These are phyloP conservation scores for Podospora conica DNA, from an alignment of 495 filamentous ascomycete genomes.

Conservation along the genomic window DNA sequence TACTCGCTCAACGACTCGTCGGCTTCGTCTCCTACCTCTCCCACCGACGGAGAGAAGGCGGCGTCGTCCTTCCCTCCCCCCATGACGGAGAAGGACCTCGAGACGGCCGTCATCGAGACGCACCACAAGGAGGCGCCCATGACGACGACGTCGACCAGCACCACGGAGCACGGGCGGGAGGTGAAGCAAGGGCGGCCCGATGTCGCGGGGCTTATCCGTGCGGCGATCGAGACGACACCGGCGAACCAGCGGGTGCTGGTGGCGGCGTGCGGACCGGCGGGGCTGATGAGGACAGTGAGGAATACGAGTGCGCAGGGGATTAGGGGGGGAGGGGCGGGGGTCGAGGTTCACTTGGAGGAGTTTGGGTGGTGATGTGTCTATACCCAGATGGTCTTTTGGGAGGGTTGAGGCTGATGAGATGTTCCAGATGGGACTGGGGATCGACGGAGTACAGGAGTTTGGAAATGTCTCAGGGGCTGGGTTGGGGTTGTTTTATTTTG, in stretches of 20 bases:
- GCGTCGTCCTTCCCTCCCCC: conserved; percentile 3
- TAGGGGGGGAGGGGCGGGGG: conserved; percentile 39
- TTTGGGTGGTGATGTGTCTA: conserved; percentile 35
- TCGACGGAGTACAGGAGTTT: not conserved
- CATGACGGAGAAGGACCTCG: conserved; percentile 13
- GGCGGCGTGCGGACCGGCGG: conserved; percentile 46
- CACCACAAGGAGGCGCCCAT: conserved; percentile 10
- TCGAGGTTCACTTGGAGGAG: conserved; percentile 51
- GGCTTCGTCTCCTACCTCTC: conserved; percentile 15
- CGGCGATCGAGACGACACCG: conserved; percentile 34
- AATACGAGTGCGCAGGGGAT: conserved; percentile 47
- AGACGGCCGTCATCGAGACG: conserved; percentile 20
- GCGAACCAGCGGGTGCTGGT: conserved; percentile 42
- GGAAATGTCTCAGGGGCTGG: not conserved
- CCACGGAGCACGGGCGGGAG: conserved; percentile 13
- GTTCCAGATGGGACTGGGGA: too few species aligned
- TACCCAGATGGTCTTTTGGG: not conserved
- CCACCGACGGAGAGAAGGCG: conserved; percentile 21
- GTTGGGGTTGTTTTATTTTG: not conserved
- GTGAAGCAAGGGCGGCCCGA: conserved; percentile 39
- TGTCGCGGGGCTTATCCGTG: conserved; percentile 33
- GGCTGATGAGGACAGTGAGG: conserved; percentile 43
- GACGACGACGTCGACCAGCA: conserved; percentile 7
- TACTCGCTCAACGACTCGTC: conserved; percentile 16
- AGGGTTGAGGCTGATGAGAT: too few species aligned